These are phyloP conservation scores for Psilocybe tampanensis DNA, from an alignment of 768 basidiomycete species.

Conservation along the genomic window DNA sequence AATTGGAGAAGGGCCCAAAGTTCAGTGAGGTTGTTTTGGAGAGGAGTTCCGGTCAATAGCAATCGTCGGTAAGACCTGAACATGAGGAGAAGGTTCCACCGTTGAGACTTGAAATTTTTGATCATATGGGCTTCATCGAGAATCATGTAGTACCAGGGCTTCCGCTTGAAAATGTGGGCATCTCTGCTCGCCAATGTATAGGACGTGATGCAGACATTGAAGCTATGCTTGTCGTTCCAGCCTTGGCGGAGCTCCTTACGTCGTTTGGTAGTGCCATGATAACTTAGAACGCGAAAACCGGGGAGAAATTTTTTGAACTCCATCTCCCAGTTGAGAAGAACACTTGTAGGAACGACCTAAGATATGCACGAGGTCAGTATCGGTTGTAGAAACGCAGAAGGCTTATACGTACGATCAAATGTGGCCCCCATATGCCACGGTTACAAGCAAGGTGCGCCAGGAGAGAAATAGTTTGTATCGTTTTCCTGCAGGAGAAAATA, in stretches of 20 bases:
- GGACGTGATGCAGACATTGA: constrained; percentile 95
- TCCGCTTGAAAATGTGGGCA: constrained; percentile 89
- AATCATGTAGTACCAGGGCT: constrained; percentile 95
- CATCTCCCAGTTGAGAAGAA: constrained; percentile 95
- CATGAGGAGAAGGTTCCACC: constrained; percentile 91
- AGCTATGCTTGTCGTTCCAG: constrained; percentile 87
- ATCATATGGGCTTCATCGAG: constrained; percentile 98
- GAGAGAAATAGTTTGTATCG: constrained; percentile 94
- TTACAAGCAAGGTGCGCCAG: constrained; percentile 92
- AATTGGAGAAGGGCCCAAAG: constrained; percentile 96
- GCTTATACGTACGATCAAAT: constrained; percentile 67
- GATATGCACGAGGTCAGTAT: constrained; percentile 22
- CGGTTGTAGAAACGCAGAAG: not conserved
- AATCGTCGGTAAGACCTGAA: constrained; percentile 86
- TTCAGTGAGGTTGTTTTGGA: constrained; percentile 96
- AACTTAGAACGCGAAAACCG: constrained; percentile 83
- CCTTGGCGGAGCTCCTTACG: constrained; percentile 89
- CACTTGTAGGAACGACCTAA: constrained; percentile 88
- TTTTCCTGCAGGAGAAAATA: constrained; percentile 76
- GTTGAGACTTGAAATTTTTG: constrained; percentile 93
- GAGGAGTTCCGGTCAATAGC: constrained; percentile 92
- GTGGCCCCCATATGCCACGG: constrained; percentile 89
- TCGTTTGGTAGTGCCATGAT: constrained; percentile 88
- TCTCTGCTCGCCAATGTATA: constrained; percentile 93
- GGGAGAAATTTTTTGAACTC: constrained; percentile 97